These are phyloP conservation scores for Penicillium psychrofluorescens DNA, from an alignment of 495 filamentous ascomycete species.

Conservation along the genomic window DNA sequence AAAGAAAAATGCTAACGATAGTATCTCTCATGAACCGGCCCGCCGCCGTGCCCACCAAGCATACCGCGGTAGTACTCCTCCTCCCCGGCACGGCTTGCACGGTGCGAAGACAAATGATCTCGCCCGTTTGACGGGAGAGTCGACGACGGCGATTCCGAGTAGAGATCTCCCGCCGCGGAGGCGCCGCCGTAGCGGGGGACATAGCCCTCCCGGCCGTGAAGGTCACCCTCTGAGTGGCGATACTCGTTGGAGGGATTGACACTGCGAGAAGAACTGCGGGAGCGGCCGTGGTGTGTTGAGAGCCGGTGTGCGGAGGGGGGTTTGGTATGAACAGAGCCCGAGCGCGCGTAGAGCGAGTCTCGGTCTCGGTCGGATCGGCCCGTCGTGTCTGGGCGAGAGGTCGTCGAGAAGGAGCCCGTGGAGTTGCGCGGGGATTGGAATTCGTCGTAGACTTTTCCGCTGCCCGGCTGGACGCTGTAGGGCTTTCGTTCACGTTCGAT, in stretches of 20 bases:
- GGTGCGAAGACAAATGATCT: neutral
- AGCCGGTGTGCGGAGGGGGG: slow-evolving; percentile 3
- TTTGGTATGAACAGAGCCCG: neutral
- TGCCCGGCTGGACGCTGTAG: slow-evolving; percentile 48
- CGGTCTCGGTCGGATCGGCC: slow-evolving; percentile 5
- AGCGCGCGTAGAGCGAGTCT: slow-evolving; percentile 20
- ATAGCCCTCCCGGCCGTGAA: slow-evolving; percentile 16
- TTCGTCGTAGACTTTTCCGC: slow-evolving; percentile 48
- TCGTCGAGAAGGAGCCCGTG: slow-evolving; percentile 21
- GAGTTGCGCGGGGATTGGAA: slow-evolving; percentile 12
- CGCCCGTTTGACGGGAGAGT: no score
- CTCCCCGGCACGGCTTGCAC: slow-evolving; percentile 20
- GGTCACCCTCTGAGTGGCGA: slow-evolving; percentile 34
- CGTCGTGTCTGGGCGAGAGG: slow-evolving; percentile 17
- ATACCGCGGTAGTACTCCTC: slow-evolving; percentile 38
- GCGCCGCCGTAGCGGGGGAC: slow-evolving; percentile 11
- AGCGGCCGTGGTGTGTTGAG: slow-evolving; percentile 5
- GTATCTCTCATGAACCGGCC: slow-evolving; percentile 25
- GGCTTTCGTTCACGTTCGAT: slow-evolving; percentile 60
- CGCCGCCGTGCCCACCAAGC: slow-evolving; percentile 27
- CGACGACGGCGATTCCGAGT: slow-evolving; percentile 16
- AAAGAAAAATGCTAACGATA: slow-evolving; percentile 17
- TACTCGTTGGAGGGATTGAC: slow-evolving; percentile 20
- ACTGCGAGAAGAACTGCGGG: slow-evolving; percentile 31
- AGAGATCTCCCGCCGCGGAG: slow-evolving; percentile 20